phyloP scores from a whole-genome alignment of 2,329 filamentous ascomycete genomes.

The Penicillium occitanis region DNA sequence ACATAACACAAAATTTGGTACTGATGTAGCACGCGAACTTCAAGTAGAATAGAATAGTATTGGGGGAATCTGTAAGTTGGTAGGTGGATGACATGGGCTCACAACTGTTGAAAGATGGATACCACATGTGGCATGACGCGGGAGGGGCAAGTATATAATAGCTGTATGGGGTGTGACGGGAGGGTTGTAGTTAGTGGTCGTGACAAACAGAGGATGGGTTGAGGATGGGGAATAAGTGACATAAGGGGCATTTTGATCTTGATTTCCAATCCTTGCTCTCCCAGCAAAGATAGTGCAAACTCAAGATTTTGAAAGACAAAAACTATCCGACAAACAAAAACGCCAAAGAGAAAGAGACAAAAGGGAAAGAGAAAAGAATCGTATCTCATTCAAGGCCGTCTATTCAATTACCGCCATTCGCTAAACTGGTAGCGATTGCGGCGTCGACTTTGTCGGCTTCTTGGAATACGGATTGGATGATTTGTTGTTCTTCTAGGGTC shows the following conservation, averaged over 20 bases:
- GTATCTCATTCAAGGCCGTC: conserved; percentile 15
- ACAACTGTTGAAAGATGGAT: conserved; percentile 6
- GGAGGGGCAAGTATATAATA: background rate
- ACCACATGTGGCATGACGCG: background rate
- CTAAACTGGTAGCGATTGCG: conserved; percentile 34
- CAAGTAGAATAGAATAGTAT: background rate
- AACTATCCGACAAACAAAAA: conserved; percentile 2
- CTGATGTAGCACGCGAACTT: background rate
- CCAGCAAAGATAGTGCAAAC: background rate
- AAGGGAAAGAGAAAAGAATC: background rate
- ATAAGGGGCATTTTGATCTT: conserved; percentile 9
- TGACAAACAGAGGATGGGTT: too few species aligned
- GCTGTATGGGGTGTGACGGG: background rate
- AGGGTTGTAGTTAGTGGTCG: background rate
- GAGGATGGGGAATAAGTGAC: conserved; percentile 4
- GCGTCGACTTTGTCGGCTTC: conserved; percentile 61
- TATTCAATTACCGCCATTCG: conserved; percentile 29
- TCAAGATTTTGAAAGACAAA: background rate
- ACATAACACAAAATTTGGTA: background rate
- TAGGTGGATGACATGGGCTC: background rate
- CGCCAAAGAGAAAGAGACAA: background rate
- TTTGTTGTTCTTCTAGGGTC: conserved; percentile 73
- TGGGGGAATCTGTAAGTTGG: conserved; percentile 4
- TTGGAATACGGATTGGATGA: conserved; percentile 75
- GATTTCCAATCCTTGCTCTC: background rate